These are phyloP conservation scores for Penicillium hesseltinei DNA, from an alignment of 2,329 filamentous ascomycete species.

Conservation along the genomic window DNA sequence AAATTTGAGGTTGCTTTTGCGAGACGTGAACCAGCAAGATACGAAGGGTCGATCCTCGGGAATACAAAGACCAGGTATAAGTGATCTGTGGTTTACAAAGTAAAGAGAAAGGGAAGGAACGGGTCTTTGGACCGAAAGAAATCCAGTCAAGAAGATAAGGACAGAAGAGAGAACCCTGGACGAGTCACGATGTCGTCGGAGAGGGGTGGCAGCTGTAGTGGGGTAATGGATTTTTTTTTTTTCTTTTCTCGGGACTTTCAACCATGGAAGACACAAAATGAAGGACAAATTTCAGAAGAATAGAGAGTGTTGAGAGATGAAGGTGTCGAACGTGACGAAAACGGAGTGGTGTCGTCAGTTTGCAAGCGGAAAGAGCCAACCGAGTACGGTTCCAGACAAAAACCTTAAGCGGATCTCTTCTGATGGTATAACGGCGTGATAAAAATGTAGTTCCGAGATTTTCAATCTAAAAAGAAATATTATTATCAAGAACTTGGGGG, in stretches of 20 bases:
- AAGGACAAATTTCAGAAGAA: not conserved
- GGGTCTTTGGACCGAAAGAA: slow-evolving; percentile 26
- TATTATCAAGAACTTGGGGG: not conserved
- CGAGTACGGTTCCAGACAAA: slow-evolving; percentile 30
- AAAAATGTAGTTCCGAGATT: not conserved
- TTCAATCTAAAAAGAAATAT: not conserved
- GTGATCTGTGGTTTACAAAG: slow-evolving; percentile 24
- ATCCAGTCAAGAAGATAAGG: slow-evolving; percentile 10
- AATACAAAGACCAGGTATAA: slow-evolving; percentile 15
- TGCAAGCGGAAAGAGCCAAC: slow-evolving; percentile 37
- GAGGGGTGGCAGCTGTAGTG: slow-evolving; percentile 21
- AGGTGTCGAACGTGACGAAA: slow-evolving; percentile 25
- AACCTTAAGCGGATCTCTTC: slow-evolving; percentile 28
- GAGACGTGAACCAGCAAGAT: slow-evolving; percentile 24
- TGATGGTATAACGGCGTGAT: not conserved
- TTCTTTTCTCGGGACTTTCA: not conserved
- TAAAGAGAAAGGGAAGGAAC: slow-evolving; percentile 19
- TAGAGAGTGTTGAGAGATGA: not conserved
- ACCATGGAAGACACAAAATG: slow-evolving; percentile 18
- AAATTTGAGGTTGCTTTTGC: slow-evolving; percentile 3
- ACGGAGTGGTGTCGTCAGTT: slow-evolving; percentile 39
- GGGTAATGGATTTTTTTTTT: slow-evolving; percentile 11
- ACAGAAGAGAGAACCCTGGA: slow-evolving; percentile 11
- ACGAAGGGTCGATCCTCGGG: slow-evolving; percentile 16
- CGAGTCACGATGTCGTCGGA: slow-evolving; percentile 26